phyloP scores from a whole-genome alignment of 345 rosid species.

The Dipteronia dyeriana region DNA sequence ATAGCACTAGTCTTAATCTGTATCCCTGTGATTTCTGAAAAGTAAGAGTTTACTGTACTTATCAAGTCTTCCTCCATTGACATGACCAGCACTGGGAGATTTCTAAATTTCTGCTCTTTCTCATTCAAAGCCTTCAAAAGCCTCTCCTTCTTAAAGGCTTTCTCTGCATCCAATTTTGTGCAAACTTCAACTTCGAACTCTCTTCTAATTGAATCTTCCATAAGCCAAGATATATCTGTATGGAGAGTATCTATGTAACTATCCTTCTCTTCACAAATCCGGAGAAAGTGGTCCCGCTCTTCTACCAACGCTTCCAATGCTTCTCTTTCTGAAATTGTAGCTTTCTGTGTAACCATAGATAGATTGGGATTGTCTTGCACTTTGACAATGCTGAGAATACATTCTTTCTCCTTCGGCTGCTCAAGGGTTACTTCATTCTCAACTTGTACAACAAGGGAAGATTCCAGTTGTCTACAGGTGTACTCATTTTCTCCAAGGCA shows the following conservation, averaged over 20 bases:
- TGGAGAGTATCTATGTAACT: neutral
- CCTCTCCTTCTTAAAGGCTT: conserved; percentile 13
- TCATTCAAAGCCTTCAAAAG: neutral
- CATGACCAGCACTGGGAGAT: neutral
- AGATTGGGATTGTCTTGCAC: no score
- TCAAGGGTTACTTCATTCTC: neutral
- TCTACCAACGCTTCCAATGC: neutral
- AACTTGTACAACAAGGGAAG: neutral
- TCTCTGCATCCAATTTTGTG: neutral
- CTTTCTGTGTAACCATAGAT: neutral
- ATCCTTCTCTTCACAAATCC: conserved; percentile 1
- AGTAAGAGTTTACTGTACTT: neutral
- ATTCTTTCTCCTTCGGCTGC: neutral
- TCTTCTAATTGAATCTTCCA: conserved; percentile 10
- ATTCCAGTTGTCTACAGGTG: neutral
- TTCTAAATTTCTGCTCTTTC: neutral
- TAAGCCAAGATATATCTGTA: neutral
- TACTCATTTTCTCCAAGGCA: neutral
- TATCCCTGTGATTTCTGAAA: conserved; percentile 5
- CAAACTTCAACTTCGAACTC: neutral
- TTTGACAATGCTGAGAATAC: no score
- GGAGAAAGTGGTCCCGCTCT: neutral
- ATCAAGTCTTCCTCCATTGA: conserved; percentile 3
- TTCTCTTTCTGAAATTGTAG: neutral
- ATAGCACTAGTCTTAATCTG: neutral